Evolutionary conservation across 257 asterid species (phyloP), one percentile per base, ranked within the genome.

Genomic region (Echium plantagineum): DNA sequence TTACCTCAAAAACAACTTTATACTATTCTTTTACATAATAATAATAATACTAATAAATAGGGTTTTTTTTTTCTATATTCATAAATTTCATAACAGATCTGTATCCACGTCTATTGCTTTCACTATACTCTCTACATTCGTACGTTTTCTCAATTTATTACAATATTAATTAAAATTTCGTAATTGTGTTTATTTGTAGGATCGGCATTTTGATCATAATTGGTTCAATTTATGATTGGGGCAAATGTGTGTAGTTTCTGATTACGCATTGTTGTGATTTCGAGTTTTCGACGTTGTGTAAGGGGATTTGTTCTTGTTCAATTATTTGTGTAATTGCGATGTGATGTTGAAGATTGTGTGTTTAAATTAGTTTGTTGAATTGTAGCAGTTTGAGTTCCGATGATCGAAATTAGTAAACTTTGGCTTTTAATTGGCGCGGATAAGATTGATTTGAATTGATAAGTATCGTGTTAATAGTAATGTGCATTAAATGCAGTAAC

Each of bases 181-280:
- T 42, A 10, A 38, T 38, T 42, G 0, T 42, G 5, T 42, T 42
- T 35, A 35, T 42, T 10, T 42, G 17, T 13, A 42, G 49, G 17
- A 42, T 7, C 49, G 2, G 16, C 49, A 42, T 42, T 42, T 42
- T 42, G 17, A 42, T 10, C 49, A 10, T 0, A 12, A 42, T 42
- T 42, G 17, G 56, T 20, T 58, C 59, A 61, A 57, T 61, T 55
- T 71, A 58, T 53, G 19, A 69, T 66, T 24, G 47, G 5, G 2
- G 21, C 6, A n/a, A 8, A 20, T 15, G 1, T 46, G n/a, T 31
- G 38, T 62, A 55, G 28, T 15, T 10, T 62, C 58, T 62, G 68
- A 66, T 73, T 60, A 60, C 65, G 73, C 67, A 69, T 59, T 17
- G 60, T 60, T 60, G 69, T 61, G 71, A 60, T 65, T 71, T 47